Base-by-base conservation (phyloP, 768 basidiomycete species). In the Serendipita sp. region DNA sequence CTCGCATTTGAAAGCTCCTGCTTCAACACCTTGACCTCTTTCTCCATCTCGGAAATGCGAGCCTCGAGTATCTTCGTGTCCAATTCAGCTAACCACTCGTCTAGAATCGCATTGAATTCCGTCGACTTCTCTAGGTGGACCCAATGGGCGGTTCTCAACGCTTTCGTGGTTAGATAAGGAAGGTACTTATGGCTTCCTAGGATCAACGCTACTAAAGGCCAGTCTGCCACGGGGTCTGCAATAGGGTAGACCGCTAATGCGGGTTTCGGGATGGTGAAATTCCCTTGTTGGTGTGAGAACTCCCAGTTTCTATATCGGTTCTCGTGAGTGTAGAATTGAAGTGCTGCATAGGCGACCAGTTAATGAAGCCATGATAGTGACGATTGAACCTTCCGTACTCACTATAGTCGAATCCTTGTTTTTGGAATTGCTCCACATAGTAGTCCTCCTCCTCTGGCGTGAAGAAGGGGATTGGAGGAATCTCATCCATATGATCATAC, bases 381-480 rank as follows among this genome's bases (percentile, higher is more conserved):
- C 10, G 45, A 24, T 24, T 24, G 32, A 8, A 28, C 35, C n/a
- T 10, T 11, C 15, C 8, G 32, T 11, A 75, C 84, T 28, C 68
- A 88, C 88, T 85, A 65, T 82, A 70, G 62, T 76, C 74, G 69
- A 88, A 88, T 0, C 83, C 82, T 67, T 82, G 83, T 8, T 74
- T 74, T 45, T 70, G 69, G 67, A 81, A 88, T 67, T 84, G 81
- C 62, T 86, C 78, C 0, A 87, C 79, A 66, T 86, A 81, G 69
- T 88, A 88, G 68, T 85, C 80, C 69, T 89, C 87, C 71, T 89
- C 84, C 8, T 79, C 78, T 0, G 69, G 47, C 0, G 79, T 78
- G 48, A 88, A 79, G 72, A 83, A 88, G 0, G 82, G 80, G 56
- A 86, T 77, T 0, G 80, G 78, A 1, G 82, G 79, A 41, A 87